Base-by-base conservation (phyloP, 495 filamentous ascomycete species). In the Xanthoparmelia taractica region DNA sequence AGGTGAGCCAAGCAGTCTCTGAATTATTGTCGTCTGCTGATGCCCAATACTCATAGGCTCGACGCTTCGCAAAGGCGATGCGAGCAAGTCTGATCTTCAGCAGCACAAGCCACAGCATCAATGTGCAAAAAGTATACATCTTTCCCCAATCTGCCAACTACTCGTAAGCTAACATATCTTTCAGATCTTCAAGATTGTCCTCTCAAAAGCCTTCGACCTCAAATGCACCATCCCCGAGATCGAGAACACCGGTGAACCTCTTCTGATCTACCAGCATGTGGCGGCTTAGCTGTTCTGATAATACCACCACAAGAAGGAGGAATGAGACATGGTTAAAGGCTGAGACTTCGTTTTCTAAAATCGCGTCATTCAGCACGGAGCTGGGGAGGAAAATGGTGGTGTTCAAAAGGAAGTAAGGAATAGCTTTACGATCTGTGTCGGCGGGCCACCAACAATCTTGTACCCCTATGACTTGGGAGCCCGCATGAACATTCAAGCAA, bases 221-320 rank as follows among this genome's bases (percentile, higher is more conserved):
- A 96, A 96, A 72, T 98, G 94, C 80, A 98, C 94, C 6, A 97
- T 98, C 71, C 94, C 94, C 13, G 94, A 98, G 74, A 97, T 98
- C 71, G 93, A 96, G 73, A 92, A 97, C 71, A 85, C 96, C 56
- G 94, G 94, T 71, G 94, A 98, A 75, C 94, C 94, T n/a, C 78
- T 98, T 43, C 79, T 98, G 34, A 84, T 98, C 61, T 98, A 98
- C 73, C 90, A 93, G 74, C 85, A 86, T 60, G 87, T 88, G 48
- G 69, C 59, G 48, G 69, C 56, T 11, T 71, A 60, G 61, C 37
- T 48, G 48, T 6, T 58, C 6, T 8, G 0, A 55, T 8, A 56
- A 27, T 11, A 33, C 8, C 8, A 27, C n/a, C n/a, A 18, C 36
- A 8, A 47, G 43, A 59, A 59, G 25, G 37, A 33, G 18, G 20